Evolutionary conservation across 1,139 yeast species (phyloP).

Genomic region (Yamadazyma taylorii): DNA sequence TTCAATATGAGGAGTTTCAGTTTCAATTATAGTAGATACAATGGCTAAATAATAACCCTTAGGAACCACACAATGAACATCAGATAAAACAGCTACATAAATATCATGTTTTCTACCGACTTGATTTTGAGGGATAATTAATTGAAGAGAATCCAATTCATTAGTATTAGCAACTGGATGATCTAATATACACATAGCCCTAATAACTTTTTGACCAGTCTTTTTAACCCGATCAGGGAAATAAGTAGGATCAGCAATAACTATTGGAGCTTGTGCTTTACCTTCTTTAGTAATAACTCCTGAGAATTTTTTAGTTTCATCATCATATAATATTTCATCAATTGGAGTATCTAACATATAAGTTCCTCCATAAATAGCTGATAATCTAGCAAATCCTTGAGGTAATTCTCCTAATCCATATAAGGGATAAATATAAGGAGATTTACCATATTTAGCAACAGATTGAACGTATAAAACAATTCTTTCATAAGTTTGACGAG

Average conservation of each 20-base stretch:
- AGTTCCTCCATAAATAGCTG: constrained; percentile 98
- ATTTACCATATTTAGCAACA: constrained; percentile 92
- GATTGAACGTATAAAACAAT: constrained; percentile 83
- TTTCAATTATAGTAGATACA: constrained; percentile 91
- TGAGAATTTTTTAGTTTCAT: constrained; percentile 61
- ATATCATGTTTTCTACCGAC: constrained; percentile 92
- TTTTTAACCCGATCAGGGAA: constrained; percentile 88
- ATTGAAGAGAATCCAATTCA: constrained; percentile 87
- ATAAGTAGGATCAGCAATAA: constrained; percentile 97
- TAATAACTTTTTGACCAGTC: constrained; percentile 83
- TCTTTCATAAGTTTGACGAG: constrained; percentile 89
- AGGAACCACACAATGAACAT: constrained; percentile 88
- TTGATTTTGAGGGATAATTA: constrained; percentile 95
- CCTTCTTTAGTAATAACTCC: constrained; percentile 94
- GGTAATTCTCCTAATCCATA: constrained; percentile 98
- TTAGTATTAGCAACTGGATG: constrained; percentile 86
- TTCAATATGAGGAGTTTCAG: constrained; percentile 90
- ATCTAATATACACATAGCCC: constrained; percentile 92
- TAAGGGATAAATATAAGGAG: constrained; percentile 93
- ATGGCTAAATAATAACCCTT: constrained; percentile 91
- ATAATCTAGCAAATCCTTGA: constrained; percentile 95
- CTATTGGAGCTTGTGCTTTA: constrained; percentile 86
- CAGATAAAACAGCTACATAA: constrained; percentile 87
- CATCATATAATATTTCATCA: constrained; percentile 78
- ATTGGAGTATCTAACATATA: constrained; percentile 97